These are phyloP conservation scores for Leonotis leonurus DNA, from an alignment of 257 asterid genomes.

Conservation along the genomic window DNA sequence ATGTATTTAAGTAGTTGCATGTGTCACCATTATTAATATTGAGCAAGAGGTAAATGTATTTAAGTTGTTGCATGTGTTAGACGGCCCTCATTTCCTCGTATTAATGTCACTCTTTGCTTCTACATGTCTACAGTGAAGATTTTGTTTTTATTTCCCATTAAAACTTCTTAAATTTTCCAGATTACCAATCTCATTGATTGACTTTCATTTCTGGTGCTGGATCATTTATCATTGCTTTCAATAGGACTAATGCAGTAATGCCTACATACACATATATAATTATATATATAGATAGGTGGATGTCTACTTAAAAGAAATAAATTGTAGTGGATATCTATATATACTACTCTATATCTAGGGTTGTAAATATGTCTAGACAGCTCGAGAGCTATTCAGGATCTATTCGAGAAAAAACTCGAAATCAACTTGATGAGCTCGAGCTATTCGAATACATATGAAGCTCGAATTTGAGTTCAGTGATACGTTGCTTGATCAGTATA, in stretches of 20 bases:
- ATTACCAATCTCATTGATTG: background rate
- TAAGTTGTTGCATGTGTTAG: conserved; percentile 22
- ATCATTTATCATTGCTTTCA: background rate
- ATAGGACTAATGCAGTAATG: background rate
- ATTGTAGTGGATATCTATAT: background rate
- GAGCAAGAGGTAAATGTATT: conserved; percentile 19
- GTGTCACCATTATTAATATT: conserved; percentile 29
- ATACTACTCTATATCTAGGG: no score
- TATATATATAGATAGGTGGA: background rate
- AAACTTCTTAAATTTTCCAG: conserved; percentile 8
- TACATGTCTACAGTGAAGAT: background rate
- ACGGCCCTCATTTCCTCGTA: conserved; percentile 22
- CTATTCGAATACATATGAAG: no score
- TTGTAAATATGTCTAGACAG: no score
- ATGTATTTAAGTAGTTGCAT: conserved; percentile 23
- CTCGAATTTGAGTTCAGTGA: no score
- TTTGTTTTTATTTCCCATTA: background rate
- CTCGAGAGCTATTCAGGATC: no score
- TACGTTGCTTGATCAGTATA: no score
- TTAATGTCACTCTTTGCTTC: conserved; percentile 1
- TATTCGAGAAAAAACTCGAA: no score
- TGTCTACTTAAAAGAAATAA: no score
- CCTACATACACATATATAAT: no score
- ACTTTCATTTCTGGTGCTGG: background rate
- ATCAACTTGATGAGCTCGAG: no score